A percentile compares a stretch with the other conserved stretches of the same genome.
Evolutionary conservation across 805 yeast genomes (phyloP).

Genomic region (Saccharomycopsis schoenii): DNA sequence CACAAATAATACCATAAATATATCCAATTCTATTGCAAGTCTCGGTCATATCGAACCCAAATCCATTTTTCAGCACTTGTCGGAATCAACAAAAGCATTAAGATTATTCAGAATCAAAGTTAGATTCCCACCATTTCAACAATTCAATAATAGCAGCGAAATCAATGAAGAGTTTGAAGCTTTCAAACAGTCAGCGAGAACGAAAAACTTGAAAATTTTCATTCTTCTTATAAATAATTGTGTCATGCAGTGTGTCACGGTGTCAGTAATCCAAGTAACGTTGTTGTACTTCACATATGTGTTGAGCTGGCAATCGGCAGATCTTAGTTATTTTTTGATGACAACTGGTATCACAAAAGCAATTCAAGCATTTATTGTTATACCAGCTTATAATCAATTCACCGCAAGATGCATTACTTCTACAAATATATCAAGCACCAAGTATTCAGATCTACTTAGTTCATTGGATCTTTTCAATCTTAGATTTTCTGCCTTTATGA

Average conservation of each 20-base stretch:
- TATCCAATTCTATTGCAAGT: not conserved
- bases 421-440: not conserved
- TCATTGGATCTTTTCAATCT: conserved; percentile 3
- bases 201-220: not conserved
- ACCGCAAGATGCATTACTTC: not conserved
- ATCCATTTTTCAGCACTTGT: not conserved
- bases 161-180: not conserved
- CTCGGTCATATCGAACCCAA: not conserved
- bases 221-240: not conserved
- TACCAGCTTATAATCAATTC: conserved; percentile 2
- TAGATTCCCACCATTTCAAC: not conserved
- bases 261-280: not conserved
- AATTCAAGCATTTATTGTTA: not conserved
- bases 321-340: not conserved
- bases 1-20: not conserved
- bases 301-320: not conserved
- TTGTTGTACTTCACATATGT: not conserved
- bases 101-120: not conserved
- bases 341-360: conserved; percentile 20
- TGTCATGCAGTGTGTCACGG: not conserved
- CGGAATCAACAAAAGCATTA: not conserved
- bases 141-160: not conserved
- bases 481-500: not conserved
- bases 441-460: not conserved
- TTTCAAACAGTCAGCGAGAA: not conserved